phyloP scores from a whole-genome alignment of 176 grass and related monocot species.

The Juncus inflexus region DNA sequence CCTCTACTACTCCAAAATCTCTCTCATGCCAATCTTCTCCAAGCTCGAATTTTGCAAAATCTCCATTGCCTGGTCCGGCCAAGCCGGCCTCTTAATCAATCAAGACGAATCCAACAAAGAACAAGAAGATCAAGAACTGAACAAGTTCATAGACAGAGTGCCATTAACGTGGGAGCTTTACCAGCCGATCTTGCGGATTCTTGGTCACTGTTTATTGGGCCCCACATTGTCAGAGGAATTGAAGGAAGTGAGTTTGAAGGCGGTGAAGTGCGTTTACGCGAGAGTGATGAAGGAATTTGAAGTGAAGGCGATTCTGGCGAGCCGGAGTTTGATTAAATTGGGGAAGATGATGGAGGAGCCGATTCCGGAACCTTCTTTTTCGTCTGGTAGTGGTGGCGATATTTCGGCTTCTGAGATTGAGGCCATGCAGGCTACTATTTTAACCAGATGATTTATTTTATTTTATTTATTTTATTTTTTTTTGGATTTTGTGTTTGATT shows the following conservation, averaged over 20 bases:
- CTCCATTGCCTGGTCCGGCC: conserved; percentile 56
- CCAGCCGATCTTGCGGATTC: conserved; percentile 50
- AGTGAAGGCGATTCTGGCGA: conserved; percentile 41
- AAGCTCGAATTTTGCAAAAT: conserved; percentile 75
- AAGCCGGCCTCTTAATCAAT: neutral
- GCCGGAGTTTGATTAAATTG: conserved; percentile 58
- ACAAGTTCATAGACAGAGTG: conserved; percentile 8
- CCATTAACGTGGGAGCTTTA: conserved; percentile 84
- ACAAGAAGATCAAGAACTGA: neutral
- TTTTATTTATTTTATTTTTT: no score
- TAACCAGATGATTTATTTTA: neutral
- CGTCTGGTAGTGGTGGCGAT: conserved; percentile 32
- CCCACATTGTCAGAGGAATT: conserved; percentile 40
- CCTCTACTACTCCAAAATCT: conserved; percentile 65
- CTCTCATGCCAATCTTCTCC: conserved; percentile 57
- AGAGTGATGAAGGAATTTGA: conserved; percentile 55
- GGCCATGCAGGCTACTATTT: conserved; percentile 52
- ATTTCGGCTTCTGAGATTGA: conserved; percentile 40
- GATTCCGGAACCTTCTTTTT: conserved; percentile 45
- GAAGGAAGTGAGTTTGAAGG: conserved; percentile 36
- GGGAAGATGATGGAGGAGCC: conserved; percentile 47
- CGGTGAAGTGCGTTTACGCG: conserved; percentile 44
- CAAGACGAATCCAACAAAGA: conserved; percentile 1
- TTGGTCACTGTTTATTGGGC: conserved; percentile 64
- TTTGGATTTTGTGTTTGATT: no score